Evolutionary conservation across 306 rosid species (phyloP), one percentile per base, ranked within the genome.

Genomic region (Rosa persica): DNA sequence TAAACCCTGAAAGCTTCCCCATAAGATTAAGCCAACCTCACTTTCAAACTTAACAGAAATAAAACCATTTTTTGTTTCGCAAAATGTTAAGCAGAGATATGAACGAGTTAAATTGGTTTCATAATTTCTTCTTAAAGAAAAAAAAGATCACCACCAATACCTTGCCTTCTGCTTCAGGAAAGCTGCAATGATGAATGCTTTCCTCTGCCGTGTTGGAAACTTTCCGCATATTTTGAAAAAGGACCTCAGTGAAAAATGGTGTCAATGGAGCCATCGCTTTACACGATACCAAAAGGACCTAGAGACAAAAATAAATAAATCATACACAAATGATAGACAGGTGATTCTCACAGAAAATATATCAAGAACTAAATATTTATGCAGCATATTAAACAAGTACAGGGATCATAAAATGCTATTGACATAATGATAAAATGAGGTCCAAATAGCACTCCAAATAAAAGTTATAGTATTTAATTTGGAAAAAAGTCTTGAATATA

Each of bases 211-310:
- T 90, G 66, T 83, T 83, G 72, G 85, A 84, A 75, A 81, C 97
- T 85, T 95, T 95, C 68, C 97, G 86, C 89, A 93, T 85, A 86
- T 95, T 95, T 79, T 93, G 98, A 89, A 89, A 92, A 43, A 95
- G 93, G 44, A 82, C 97, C 89, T 95, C 98, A 1, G 97, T 91
- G 85, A 95, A 95, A 85, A 95, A 95, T 60, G 98, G 98, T 46
- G 98, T 95, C 81, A 95, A 93, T 22, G 98, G 98, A 71, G 98
- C 96, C 98, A 95, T 95, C 51, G 91, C 98, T 89, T 92, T 95
- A 86, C 98, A 95, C 12, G 98, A 90, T 68, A 90, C 76, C 81
- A 95, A 75, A 81, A 95, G 98, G 48, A 95, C 98, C 98, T 95
- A 88, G 47, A 85, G 64, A 72, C 70, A 55, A 46, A 51, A 55